Conservation (phyloP, 495 filamentous ascomycete genomes). For the Neohortaea acidophila region DNA sequence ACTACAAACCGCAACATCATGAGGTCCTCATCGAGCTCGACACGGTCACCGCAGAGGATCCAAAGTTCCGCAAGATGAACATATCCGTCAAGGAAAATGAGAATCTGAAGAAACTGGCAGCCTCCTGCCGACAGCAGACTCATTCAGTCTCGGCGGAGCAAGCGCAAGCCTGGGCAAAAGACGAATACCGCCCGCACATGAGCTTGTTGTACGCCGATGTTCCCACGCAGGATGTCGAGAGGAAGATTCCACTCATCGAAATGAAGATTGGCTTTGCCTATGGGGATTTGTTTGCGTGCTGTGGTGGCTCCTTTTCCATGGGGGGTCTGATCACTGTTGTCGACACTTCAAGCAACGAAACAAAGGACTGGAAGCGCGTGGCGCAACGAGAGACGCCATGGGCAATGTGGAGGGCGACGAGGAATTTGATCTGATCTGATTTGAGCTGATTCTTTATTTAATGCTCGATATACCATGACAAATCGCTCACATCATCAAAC, state of each 20-base stretch:
- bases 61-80: not conserved
- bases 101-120: not conserved
- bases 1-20: not conserved
- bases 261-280: slow-evolving; percentile 1
- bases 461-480: slow-evolving; percentile 13
- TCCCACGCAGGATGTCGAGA: not conserved
- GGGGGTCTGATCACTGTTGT: not conserved
- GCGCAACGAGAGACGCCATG: not conserved
- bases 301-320: not conserved
- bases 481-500: slow-evolving; percentile 9
- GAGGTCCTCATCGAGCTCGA: not conserved
- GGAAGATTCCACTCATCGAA: not conserved
- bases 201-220: not conserved
- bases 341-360: not conserved
- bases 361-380: not conserved
- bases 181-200: not conserved
- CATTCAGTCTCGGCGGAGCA: not conserved
- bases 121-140: not conserved
- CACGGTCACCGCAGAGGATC: not conserved
- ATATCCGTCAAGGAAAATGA: not conserved
- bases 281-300: slow-evolving; percentile 1
- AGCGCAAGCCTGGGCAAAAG: not conserved
- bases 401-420: not conserved
- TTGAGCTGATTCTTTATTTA: not conserved
- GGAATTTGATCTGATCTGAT: not conserved